These are phyloP conservation scores for Recurvomyces mirabilis DNA, from an alignment of 495 filamentous ascomycete genomes.

Conservation along the genomic window DNA sequence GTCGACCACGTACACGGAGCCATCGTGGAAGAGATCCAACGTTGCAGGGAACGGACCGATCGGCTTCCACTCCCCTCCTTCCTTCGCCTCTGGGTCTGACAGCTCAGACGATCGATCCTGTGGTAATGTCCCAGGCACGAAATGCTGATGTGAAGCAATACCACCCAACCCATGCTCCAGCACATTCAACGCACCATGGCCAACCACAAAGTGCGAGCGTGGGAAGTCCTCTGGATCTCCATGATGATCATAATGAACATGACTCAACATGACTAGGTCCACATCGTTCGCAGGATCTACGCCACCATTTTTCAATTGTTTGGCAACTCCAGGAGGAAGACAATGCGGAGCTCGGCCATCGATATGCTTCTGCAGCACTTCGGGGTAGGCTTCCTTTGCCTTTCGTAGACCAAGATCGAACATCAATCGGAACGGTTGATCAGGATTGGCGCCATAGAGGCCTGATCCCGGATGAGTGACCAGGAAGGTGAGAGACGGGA, in stretches of 20 bases:
- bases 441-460: conserved; percentile 1
- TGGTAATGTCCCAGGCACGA: conserved; percentile 27
- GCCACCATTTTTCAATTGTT: conserved; percentile 28
- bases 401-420: conserved; percentile 42
- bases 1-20: conserved; percentile 27
- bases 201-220: conserved; percentile 36
- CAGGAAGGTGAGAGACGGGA: conserved; percentile 29
- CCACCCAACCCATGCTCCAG: conserved; percentile 26
- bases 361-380: conserved; percentile 33
- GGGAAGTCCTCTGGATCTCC: conserved; percentile 38
- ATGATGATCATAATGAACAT: conserved; percentile 45
- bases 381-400: conserved; percentile 31
- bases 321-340: conserved; percentile 31
- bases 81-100: conserved; percentile 5
- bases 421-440: conserved; percentile 26
- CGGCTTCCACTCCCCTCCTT: too few species aligned
- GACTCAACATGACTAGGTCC: conserved; percentile 37
- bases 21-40: conserved; percentile 28
- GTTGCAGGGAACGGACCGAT: conserved; percentile 25
- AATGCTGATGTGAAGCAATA: conserved; percentile 26
- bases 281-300: conserved; percentile 28
- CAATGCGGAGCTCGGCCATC: conserved; percentile 30
- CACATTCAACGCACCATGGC: conserved; percentile 35
- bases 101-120: conserved; percentile 27
- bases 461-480: conserved; percentile 25